Evolutionary conservation across 1,139 yeast species (phyloP), one percentile per base, ranked within the genome.

Genomic region (Taiozyma sp.): DNA sequence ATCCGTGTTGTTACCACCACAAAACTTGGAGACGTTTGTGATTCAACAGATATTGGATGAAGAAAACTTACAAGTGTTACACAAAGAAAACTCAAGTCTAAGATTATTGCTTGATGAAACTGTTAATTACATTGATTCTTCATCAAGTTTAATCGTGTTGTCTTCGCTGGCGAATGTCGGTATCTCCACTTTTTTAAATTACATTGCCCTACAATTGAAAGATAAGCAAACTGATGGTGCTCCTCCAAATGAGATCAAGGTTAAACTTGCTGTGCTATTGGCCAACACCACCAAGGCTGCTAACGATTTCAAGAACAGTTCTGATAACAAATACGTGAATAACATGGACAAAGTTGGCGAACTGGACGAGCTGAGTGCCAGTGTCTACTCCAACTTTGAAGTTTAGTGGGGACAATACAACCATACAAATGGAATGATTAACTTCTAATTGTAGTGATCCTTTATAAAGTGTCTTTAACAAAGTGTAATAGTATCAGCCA

Each of bases 291-390:
- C 88, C 3, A 76, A 83, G 47, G 93, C 86, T 63, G 80, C 86
- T 42, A 80, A 77, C 53, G 75, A 76, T 37, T 68, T 86, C 60
- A 74, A 72, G 48, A 74, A 73, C 30, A 64, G 69, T 8, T 57
- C 69, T 4, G 75, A 76, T 29, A 77, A 78, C 56, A 79, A 75
- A 49, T 78, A 77, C 48, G 66, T 77, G 16, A 67, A 67, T 14
- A 71, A 69, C 10, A 73, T 77, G 72, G 72, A 72, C 50, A 67
- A 67, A 29, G 65, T 65, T 26, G 73, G 69, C 43, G 90, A 83
- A 55, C 76, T 91, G 55, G 95, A 88, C 59, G 96, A 90, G 54
- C 79, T 91, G 61, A 84, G 96, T 68, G 97, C 97, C 6, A 79
- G 90, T 60, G 93, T 91, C 10, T 91, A 91, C 67, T 85, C 96